Evolutionary conservation across 805 yeast genomes (phyloP).

Genomic region (Yarrowia sp.): DNA sequence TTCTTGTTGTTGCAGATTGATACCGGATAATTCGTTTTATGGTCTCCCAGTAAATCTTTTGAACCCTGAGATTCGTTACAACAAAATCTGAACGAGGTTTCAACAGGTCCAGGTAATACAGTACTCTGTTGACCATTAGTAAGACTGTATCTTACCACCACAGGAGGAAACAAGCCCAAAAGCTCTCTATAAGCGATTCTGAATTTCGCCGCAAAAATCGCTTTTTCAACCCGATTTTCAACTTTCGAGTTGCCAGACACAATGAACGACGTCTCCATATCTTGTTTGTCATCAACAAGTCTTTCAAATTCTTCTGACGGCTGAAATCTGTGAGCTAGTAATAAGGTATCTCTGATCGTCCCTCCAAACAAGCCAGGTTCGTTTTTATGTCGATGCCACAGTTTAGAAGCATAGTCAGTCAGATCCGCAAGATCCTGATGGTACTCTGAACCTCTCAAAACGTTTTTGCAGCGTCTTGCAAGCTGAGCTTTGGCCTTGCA

Average conservation of each 20-base stretch:
- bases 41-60: neutral
- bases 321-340: neutral
- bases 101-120: neutral
- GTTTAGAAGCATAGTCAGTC: conserved; percentile 10
- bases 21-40: neutral
- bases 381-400: conserved; percentile 4
- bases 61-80: neutral
- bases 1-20: conserved; percentile 17
- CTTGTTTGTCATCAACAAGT: neutral
- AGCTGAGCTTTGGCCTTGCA: conserved; percentile 23
- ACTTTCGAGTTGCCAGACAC: neutral
- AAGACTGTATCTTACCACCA: neutral
- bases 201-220: conserved; percentile 2
- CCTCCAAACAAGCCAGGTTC: conserved; percentile 2
- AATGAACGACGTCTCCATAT: neutral
- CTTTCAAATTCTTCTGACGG: neutral
- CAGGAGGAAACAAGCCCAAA: neutral
- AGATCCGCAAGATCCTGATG: conserved; percentile 7
- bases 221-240: neutral
- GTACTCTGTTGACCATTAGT: neutral
- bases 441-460: conserved; percentile 10
- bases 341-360: neutral
- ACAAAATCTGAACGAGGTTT: conserved; percentile 10
- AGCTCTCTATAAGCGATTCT: neutral
- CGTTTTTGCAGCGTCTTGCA: conserved; percentile 3